These are phyloP conservation scores for Salix udensis DNA, from an alignment of 345 rosid genomes.

Conservation along the genomic window DNA sequence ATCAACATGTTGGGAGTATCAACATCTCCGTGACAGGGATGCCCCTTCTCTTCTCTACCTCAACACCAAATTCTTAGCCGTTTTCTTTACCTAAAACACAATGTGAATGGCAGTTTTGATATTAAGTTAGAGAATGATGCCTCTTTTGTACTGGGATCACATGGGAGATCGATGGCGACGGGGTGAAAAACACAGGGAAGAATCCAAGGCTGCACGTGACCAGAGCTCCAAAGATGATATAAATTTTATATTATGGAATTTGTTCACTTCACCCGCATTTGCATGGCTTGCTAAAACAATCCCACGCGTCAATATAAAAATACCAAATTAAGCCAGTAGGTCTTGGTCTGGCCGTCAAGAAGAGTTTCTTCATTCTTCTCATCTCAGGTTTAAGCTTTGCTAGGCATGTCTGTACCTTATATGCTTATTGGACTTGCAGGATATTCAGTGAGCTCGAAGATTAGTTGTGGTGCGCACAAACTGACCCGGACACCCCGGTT, in stretches of 20 bases:
- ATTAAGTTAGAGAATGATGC: conserved; percentile 13
- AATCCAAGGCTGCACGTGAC: conserved; percentile 63
- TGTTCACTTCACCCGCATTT: not conserved
- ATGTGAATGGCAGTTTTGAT: conserved; percentile 13
- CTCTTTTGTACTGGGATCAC: conserved; percentile 7
- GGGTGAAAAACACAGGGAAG: conserved; percentile 12
- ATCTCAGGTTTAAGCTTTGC: too few species aligned
- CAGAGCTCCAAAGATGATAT: conserved; percentile 10
- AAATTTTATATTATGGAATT: too few species aligned
- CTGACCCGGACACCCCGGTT: too few species aligned
- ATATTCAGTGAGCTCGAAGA: too few species aligned
- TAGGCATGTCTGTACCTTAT: too few species aligned
- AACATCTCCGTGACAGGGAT: not conserved
- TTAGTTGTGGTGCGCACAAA: too few species aligned
- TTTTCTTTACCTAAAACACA: not conserved
- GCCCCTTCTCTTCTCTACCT: not conserved
- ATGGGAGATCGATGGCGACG: conserved; percentile 17
- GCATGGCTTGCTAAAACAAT: not conserved
- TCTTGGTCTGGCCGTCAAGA: too few species aligned
- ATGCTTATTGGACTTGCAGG: too few species aligned
- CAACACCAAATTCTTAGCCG: not conserved
- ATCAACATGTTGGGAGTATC: not conserved
- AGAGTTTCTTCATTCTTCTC: too few species aligned
- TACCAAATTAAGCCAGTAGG: not conserved
- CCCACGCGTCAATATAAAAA: too few species aligned